A percentile compares a stretch with the other conserved stretches of the same genome.
These are phyloP conservation scores for Metschnikowia anglica DNA, from an alignment of 805 yeast species.

Conservation along the genomic window DNA sequence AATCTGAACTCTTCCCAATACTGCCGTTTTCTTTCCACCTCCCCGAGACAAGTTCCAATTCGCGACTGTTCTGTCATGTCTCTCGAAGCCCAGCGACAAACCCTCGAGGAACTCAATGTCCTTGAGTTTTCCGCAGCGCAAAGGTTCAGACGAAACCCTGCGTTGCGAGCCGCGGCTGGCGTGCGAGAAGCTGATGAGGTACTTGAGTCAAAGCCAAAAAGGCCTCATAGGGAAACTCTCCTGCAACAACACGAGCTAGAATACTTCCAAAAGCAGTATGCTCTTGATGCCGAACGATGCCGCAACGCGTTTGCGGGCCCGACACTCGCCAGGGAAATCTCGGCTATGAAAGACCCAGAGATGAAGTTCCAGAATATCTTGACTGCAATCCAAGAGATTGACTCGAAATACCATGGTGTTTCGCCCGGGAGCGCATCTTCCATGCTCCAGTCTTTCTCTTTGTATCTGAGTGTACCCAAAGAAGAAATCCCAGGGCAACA, in stretches of 20 bases:
- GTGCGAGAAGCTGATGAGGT: conserved; percentile 13
- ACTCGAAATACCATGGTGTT: conserved; percentile 18
- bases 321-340: conserved; percentile 13
- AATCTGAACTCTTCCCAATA: no score
- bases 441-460: conserved; percentile 16
- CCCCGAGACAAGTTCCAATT: background rate
- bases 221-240: conserved; percentile 51
- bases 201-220: conserved; percentile 27
- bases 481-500: conserved; percentile 3
- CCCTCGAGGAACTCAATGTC: conserved; percentile 65
- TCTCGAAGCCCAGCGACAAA: conserved; percentile 35
- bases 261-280: conserved; percentile 48
- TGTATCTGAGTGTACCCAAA: conserved; percentile 32
- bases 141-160: conserved; percentile 63
- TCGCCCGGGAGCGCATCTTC: conserved; percentile 20
- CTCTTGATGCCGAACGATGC: conserved; percentile 19
- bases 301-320: conserved; percentile 2
- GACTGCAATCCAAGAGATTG: conserved; percentile 25
- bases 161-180: conserved; percentile 35
- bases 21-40: background rate
- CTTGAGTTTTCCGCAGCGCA: conserved; percentile 66
- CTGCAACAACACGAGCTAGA: conserved; percentile 69
- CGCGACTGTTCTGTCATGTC: conserved; percentile 8
- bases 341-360: conserved; percentile 21
- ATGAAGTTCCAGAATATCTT: conserved; percentile 34